Base-by-base conservation (phyloP, 192 early-diverging fungal genomes). In the Coemansia javaensis region DNA sequence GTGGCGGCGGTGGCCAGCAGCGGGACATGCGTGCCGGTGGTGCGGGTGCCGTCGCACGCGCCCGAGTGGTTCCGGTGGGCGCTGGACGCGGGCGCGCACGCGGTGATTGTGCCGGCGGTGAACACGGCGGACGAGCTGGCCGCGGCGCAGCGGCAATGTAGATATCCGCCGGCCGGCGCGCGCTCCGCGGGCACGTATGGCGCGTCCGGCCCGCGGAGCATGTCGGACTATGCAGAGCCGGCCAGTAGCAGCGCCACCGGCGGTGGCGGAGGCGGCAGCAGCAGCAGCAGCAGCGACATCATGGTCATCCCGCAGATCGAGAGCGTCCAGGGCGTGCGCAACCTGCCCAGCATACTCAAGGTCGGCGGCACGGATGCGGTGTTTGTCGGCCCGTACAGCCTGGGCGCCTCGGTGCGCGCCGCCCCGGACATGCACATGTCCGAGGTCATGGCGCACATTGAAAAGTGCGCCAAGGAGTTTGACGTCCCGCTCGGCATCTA, bases 61-160 rank as follows among this genome's bases (percentile, higher is more conserved):
- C 56, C 61, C 24, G 72, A 75, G 38, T 75, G 66, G 65, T 59
- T 75, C 43, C 68, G 59, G 15, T 75, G 72, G 72, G 72, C 72
- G 31, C 57, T 75, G 37, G 72, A 75, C 40, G 65, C 65, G 0
- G 72, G 72, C 43, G 72, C 72, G 0, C 66, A 75, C 16, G 72
- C 65, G 6, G 35, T 75, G 13, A 75, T 75, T 20, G 53, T 75
- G 1, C 72, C 72, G 14, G 59, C 54, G 56, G 72, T 75, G 30
- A 67, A 56, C 23, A 68, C 72, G 27, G 24, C 51, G 30, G 66
- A 75, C 3, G 72, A 75, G 46, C 55, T 75, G 66, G 55, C 44
- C 52, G 33, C 31, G 5, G 46, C 53, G 11, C 46, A 38, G 41
- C 44, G 47, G 16, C 40, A 53, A 32, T 75, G 71, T 31, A 47